phyloP scores from a whole-genome alignment of 768 basidiomycete species.

The Auricularia sp. region DNA sequence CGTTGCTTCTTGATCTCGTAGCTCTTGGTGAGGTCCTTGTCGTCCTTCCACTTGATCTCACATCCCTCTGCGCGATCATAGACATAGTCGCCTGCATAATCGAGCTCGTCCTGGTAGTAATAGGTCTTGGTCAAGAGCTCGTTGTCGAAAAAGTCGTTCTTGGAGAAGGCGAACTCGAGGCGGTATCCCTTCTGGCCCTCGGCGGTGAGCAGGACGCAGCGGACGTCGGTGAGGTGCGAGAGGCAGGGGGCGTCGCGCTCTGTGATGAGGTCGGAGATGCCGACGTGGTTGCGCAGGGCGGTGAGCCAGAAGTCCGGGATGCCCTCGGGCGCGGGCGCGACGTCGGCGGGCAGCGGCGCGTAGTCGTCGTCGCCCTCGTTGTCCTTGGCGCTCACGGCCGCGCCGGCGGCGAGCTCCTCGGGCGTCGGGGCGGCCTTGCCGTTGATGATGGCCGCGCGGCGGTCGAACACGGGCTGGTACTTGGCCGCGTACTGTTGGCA shows the following conservation, averaged over 20 bases:
- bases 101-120: slow-evolving; percentile 77
- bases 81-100: slow-evolving; percentile 93
- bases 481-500: slow-evolving; percentile 27
- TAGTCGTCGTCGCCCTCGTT: slow-evolving; percentile 45
- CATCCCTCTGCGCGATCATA: slow-evolving; percentile 91
- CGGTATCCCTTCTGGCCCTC: slow-evolving; percentile 78
- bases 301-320: slow-evolving; percentile 99
- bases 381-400: slow-evolving; percentile 62
- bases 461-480: slow-evolving; percentile 69
- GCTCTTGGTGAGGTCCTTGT: slow-evolving; percentile 94
- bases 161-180: slow-evolving; percentile 68
- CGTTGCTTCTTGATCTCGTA: slow-evolving; percentile 99
- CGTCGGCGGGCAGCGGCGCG: slow-evolving; percentile 13
- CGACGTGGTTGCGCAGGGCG: slow-evolving; percentile 84
- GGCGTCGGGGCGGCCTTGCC: slow-evolving; percentile 62
- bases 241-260: slow-evolving; percentile 86
- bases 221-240: slow-evolving; percentile 71
- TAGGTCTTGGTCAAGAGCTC: slow-evolving; percentile 84
- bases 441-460: slow-evolving; percentile 73
- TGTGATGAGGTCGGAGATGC: slow-evolving; percentile 79
- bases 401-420: slow-evolving; percentile 78
- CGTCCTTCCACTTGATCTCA: slow-evolving; percentile 86
- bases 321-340: slow-evolving; percentile 28
- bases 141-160: slow-evolving; percentile 87
- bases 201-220: slow-evolving; percentile 65